A percentile compares a stretch with the other conserved stretches of the same genome.
Conservation (phyloP, 345 rosid genomes). For the Noccaea caerulescens region DNA sequence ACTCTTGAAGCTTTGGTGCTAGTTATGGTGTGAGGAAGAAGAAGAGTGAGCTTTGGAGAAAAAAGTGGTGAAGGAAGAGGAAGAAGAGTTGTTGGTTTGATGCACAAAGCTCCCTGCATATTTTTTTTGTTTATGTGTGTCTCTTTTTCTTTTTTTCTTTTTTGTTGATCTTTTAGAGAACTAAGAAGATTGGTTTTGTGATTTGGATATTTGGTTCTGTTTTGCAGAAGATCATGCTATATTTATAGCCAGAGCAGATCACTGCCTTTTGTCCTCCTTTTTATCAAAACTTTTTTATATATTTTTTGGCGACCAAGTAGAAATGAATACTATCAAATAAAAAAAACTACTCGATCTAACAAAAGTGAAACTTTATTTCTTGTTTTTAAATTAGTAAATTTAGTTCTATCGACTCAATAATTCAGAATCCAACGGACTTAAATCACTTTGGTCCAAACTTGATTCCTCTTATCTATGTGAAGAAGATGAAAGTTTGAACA, state of each 20-base stretch:
- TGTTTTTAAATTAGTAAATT: neutral
- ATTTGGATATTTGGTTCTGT: conserved; percentile 25
- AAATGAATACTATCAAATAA: neutral
- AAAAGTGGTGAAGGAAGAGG: conserved; percentile 24
- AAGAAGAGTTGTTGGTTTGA: conserved; percentile 38
- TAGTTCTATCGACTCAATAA: conserved; percentile 4
- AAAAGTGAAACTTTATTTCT: neutral
- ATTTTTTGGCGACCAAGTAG: neutral
- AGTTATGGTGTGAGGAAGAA: conserved; percentile 30
- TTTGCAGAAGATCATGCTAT: conserved; percentile 12
- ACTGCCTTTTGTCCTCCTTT: neutral
- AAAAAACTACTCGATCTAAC: neutral
- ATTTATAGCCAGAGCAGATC: conserved; percentile 33
- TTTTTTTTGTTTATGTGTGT: neutral
- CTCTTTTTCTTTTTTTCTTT: neutral
- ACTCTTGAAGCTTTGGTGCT: conserved; percentile 35
- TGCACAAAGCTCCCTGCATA: conserved; percentile 37
- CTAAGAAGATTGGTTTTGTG: conserved; percentile 10
- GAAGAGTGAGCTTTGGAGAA: conserved; percentile 36
- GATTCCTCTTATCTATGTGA: neutral
- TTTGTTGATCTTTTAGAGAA: neutral
- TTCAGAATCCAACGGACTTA: conserved; percentile 25
- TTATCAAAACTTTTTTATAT: neutral
- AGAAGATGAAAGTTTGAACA: conserved; percentile 19
- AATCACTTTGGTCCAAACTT: conserved; percentile 26